Evolutionary conservation across 208 protist species (phyloP).

Genomic region (Leishmania tarentolae): DNA sequence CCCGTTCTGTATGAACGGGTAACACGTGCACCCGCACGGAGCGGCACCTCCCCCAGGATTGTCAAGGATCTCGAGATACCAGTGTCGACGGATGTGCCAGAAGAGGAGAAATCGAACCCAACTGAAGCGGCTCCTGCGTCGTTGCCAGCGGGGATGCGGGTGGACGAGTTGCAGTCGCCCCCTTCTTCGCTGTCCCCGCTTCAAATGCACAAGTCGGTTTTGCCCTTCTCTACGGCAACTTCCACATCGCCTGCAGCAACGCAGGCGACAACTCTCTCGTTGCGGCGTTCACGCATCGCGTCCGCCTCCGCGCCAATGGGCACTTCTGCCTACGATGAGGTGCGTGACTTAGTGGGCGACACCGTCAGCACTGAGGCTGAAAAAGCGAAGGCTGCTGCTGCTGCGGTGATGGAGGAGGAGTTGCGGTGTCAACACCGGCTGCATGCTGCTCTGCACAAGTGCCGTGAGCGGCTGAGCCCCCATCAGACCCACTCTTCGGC

Average conservation of each 20-base stretch:
- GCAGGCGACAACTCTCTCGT: not conserved
- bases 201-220: not conserved
- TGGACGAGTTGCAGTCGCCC: not conserved
- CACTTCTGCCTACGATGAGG: not conserved
- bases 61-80: not conserved
- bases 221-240: not conserved
- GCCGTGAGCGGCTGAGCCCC: slow-evolving; percentile 38
- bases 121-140: not conserved
- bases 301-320: not conserved
- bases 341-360: not conserved
- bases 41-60: no score
- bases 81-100: not conserved
- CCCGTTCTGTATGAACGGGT: slow-evolving; percentile 67
- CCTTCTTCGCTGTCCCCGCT: not conserved
- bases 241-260: not conserved
- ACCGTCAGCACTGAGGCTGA: not conserved
- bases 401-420: slow-evolving; percentile 11
- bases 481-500: slow-evolving; percentile 48
- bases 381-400: slow-evolving; percentile 5
- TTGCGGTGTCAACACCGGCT: slow-evolving; percentile 14
- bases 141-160: not conserved
- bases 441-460: slow-evolving; percentile 15
- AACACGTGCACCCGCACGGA: not conserved
- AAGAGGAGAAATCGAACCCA: not conserved
- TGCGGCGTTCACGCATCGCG: no score